Evolutionary conservation across 1,139 yeast genomes (phyloP), one percentile per base, ranked within the genome.

Genomic region (Pichia kudriavzevii): DNA sequence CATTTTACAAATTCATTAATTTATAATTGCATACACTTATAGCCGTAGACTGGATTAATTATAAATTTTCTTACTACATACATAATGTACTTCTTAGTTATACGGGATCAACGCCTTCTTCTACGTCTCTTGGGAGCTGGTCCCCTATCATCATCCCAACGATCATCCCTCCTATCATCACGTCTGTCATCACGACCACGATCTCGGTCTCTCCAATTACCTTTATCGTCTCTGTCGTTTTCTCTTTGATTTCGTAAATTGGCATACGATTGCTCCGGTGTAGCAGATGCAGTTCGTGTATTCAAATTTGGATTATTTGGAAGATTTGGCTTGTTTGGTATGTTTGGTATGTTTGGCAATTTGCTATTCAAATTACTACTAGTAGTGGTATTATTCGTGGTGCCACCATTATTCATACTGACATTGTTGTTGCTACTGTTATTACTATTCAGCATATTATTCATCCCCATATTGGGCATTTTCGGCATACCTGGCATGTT

Each of bases 341-440:
- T 42, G 2, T 40, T 44, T 10, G 24, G 17, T 19, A 29, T 29
- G 75, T 30, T 84, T 79, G 7, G 68, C 79, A 45, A 81, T 41
- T 62, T n/a, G n/a, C n/a, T n/a, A n/a, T n/a, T n/a, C n/a, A n/a
- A n/a, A n/a, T n/a, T n/a, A n/a, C n/a, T n/a, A n/a, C n/a, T n/a
- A n/a, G n/a, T n/a, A n/a, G n/a, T n/a, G n/a, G n/a, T n/a, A n/a
- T n/a, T n/a, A n/a, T n/a, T n/a, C n/a, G n/a, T n/a, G n/a, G 72
- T 3, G 44, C 77, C 2, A 50, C 67, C 16, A 60, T 73, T 16
- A 46, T 74, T 5, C 39, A 69, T 6, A 55, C 79, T 25, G 53
- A 59, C 30, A 46, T 66, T 39, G 31, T 30, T 39, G 36, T 29
- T 36, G 12, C 19, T 21, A 24, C 33, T 36, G 27, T 35, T 25